phyloP scores from a whole-genome alignment of 1,284 basidiomycete genomes.

The Sanghuangporus baumii region DNA sequence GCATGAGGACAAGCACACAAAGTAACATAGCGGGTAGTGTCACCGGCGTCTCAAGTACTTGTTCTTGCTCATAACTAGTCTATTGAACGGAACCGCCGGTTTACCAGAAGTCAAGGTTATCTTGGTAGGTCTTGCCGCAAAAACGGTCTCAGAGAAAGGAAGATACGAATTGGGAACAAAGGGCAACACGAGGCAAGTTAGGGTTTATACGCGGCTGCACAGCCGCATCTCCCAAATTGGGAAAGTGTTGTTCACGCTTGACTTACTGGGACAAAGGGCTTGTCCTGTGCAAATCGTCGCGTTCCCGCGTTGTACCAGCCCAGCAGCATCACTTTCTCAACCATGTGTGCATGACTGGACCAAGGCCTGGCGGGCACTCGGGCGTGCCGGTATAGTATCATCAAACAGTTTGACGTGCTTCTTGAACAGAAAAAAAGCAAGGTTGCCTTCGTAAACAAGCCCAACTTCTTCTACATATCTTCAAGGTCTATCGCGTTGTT shows the following conservation, averaged over 20 bases:
- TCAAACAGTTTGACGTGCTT: too few species aligned
- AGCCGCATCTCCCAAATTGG: not conserved
- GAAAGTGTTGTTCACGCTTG: not conserved
- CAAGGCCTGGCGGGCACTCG: not conserved
- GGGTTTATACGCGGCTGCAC: not conserved
- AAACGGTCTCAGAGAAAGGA: not conserved
- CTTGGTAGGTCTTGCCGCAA: not conserved
- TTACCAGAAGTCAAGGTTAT: not conserved
- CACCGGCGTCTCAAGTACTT: not conserved
- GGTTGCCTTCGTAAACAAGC: too few species aligned
- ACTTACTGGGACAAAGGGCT: not conserved
- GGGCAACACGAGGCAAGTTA: not conserved
- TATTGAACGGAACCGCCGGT: not conserved
- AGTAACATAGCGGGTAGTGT: not conserved
- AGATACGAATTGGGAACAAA: not conserved
- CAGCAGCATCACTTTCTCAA: not conserved
- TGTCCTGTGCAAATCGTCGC: not conserved
- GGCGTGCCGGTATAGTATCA: not conserved
- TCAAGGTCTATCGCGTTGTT: too few species aligned
- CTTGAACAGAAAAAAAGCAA: too few species aligned
- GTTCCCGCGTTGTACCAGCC: not conserved
- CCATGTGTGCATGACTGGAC: not conserved
- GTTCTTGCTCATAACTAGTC: not conserved
- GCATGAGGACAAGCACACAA: not conserved
- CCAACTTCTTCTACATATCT: too few species aligned